Percentiles rank a stretch among this genome's conserved stretches.
phyloP scores from a whole-genome alignment of 768 basidiomycete species.

The Solioccasus polychromus region DNA sequence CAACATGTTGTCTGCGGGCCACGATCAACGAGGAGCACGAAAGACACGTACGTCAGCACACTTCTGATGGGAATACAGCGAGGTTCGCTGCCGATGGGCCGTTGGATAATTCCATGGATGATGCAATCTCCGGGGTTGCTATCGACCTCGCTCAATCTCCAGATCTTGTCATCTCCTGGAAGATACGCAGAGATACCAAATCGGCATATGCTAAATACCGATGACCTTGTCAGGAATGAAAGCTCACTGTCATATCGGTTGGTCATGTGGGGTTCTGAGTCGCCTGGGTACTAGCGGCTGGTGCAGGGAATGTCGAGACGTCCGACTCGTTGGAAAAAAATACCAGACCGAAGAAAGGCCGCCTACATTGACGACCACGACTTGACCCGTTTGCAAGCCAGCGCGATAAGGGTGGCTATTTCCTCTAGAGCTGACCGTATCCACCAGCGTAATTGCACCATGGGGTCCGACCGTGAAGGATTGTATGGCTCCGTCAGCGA shows the following conservation, averaged over 20 bases:
- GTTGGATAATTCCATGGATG: conserved; percentile 60
- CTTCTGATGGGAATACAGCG: conserved; percentile 44
- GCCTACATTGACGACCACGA: conserved; percentile 58
- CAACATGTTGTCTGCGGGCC: conserved; percentile 43
- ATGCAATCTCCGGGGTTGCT: conserved; percentile 42
- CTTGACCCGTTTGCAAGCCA: conserved; percentile 51
- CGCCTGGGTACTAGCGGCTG: conserved; percentile 25
- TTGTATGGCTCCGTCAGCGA: conserved; percentile 42
- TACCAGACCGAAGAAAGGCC: not conserved
- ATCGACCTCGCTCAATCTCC: conserved; percentile 50
- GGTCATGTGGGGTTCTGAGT: conserved; percentile 68
- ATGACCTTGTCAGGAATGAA: conserved; percentile 65
- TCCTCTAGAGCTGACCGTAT: conserved; percentile 49
- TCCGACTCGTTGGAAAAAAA: conserved; percentile 33
- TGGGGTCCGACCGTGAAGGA: conserved; percentile 49
- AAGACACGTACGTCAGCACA: conserved; percentile 8
- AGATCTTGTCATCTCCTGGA: conserved; percentile 67
- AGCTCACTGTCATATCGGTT: conserved; percentile 54
- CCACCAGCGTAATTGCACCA: conserved; percentile 46
- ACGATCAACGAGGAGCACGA: not conserved
- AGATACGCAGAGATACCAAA: not conserved
- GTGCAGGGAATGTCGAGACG: conserved; percentile 53
- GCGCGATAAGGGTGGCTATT: conserved; percentile 49
- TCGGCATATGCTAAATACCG: not conserved
- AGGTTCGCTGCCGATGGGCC: conserved; percentile 64